Evolutionary conservation across 73 alveolate species (phyloP).

Genomic region (Paramecium pentaurelia): DNA sequence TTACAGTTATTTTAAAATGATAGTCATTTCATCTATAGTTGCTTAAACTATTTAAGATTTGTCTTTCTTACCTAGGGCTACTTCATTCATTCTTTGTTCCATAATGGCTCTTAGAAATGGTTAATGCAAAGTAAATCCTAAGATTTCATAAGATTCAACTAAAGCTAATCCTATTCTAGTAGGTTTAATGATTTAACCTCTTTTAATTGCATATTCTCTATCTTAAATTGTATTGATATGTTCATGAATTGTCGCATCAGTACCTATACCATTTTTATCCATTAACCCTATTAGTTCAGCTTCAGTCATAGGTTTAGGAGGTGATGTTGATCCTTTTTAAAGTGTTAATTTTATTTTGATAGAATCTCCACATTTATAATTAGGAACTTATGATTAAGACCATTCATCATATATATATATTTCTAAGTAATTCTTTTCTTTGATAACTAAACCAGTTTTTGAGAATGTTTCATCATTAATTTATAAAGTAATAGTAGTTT

Average conservation of each 20-base stretch:
- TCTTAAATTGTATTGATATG: slow-evolving; percentile 94
- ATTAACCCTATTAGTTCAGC: slow-evolving; percentile 93
- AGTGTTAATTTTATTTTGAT: slow-evolving; percentile 72
- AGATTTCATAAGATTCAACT: slow-evolving; percentile 88
- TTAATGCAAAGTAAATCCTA: slow-evolving; percentile 88
- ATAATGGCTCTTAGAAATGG: slow-evolving; percentile 95
- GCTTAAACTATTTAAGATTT: slow-evolving; percentile 76
- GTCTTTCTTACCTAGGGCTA: slow-evolving; percentile 80
- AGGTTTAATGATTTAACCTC: slow-evolving; percentile 85
- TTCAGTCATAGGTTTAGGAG: slow-evolving; percentile 98
- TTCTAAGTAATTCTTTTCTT: slow-evolving; percentile 88
- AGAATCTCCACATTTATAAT: slow-evolving; percentile 70
- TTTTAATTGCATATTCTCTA: slow-evolving; percentile 93
- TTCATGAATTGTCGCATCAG: slow-evolving; percentile 99
- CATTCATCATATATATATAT: slow-evolving; percentile 93
- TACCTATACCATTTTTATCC: slow-evolving; percentile 99
- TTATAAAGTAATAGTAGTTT: slow-evolving; percentile 83
- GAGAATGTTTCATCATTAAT: slow-evolving; percentile 88
- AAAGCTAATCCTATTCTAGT: slow-evolving; percentile 93
- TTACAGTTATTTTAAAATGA: slow-evolving; percentile 74
- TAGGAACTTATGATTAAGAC: slow-evolving; percentile 86
- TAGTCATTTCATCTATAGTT: slow-evolving; percentile 76
- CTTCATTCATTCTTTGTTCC: slow-evolving; percentile 92
- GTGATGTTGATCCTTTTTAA: slow-evolving; percentile 87
- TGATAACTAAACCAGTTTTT: slow-evolving; percentile 83